Base-by-base conservation (phyloP, 768 basidiomycete species). In the Suillus ampliporus region DNA sequence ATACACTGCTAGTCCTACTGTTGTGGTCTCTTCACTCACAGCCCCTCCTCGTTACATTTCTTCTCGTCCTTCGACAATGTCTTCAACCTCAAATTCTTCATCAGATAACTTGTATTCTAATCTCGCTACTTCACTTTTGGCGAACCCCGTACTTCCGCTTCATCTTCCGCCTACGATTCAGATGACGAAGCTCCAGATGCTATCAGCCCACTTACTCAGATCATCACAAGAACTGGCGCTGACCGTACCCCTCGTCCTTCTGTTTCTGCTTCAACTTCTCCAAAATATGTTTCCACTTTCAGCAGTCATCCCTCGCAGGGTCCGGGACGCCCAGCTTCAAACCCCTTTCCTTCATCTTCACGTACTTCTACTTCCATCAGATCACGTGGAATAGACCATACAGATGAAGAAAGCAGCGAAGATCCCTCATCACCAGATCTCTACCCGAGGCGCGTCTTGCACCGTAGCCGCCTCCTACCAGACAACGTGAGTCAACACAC, bases 401-500 rank as follows among this genome's bases (percentile, higher is more conserved):
- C 66, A 21, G 73, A 71, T 52, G 74, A 71, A 47, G 77, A 77
- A 66, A 73, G 67, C 67, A 72, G 74, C 59, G 76, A 79, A 65
- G 79, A 80, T 63, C 78, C 62, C 76, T 73, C 69, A 67, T 71
- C 74, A 57, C 63, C 61, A 65, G 71, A 68, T 61, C 68, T 65
- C 62, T 64, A 66, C 69, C 54, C 61, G 53, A 58, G 63, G 40
- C 52, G 59, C 48, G 35, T 15, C 14, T 43, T 37, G 57, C 74
- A 44, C 56, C 72, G 61, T 74, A 66, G 56, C 64, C 67, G 61
- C 37, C 61, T 76, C 68, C 61, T 72, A 57, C 56, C 76, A 8
- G 84, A 86, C 70, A 75, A 79, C 9, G 78, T 79, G 34, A 86
- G 84, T 15, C 79, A 77, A 61, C 77, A 83, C 66, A 84, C 84